A percentile compares a stretch with the other conserved stretches of the same genome.
Conservation (phyloP, 768 basidiomycete species). For the Macrolepiota fuliginosa region DNA sequence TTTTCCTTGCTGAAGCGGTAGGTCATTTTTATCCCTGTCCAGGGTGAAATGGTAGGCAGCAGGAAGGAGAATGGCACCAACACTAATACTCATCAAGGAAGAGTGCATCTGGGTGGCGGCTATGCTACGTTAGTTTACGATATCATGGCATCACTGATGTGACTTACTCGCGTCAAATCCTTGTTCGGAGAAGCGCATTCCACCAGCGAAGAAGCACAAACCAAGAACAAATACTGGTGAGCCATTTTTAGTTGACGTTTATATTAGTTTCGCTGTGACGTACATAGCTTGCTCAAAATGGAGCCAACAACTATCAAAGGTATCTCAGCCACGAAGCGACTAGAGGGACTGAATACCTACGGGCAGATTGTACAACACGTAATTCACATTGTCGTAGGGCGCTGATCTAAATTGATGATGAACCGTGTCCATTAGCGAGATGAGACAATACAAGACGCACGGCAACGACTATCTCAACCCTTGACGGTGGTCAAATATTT, state of each 20-base stretch:
- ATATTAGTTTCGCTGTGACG: conserved; percentile 15
- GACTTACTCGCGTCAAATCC: conserved; percentile 67
- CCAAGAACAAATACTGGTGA: conserved; percentile 75
- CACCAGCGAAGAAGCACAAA: conserved; percentile 84
- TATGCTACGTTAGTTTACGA: conserved; percentile 22
- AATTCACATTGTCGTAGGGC: conserved; percentile 83
- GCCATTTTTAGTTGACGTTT: conserved; percentile 2
- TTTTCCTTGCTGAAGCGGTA: conserved; percentile 32
- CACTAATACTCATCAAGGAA: conserved; percentile 71
- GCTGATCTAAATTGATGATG: conserved; percentile 50
- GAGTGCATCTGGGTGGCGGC: conserved; percentile 75
- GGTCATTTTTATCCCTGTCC: conserved; percentile 24
- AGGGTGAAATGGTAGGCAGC: conserved; percentile 73
- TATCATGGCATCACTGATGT: neutral
- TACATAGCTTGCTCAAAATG: conserved; percentile 75
- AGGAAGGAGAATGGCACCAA: conserved; percentile 75
- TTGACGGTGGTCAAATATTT: conserved; percentile 18
- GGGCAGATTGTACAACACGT: conserved; percentile 74
- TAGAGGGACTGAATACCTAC: conserved; percentile 38
- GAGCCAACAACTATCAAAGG: conserved; percentile 68
- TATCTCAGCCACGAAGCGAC: conserved; percentile 4
- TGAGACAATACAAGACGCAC: conserved; percentile 37
- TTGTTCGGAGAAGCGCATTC: conserved; percentile 73
- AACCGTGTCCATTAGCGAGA: neutral
- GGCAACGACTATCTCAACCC: conserved; percentile 68